Percentiles rank a stretch among this genome's conserved stretches.
These are phyloP conservation scores for Plasmodium falciparum DNA, from an alignment of 169 alveolate species.

Conservation along the genomic window DNA sequence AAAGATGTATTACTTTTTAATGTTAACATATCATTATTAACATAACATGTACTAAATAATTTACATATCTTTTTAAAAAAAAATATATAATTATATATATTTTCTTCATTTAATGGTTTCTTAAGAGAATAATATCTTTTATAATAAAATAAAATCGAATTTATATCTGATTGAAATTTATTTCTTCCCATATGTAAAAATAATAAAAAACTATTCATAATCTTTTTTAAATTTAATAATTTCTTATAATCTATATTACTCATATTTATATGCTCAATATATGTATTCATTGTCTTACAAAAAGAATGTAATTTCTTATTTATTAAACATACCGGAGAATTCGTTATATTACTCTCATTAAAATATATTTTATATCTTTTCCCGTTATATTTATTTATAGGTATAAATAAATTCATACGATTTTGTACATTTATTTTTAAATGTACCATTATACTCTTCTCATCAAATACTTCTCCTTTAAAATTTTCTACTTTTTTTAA, in stretches of 20 bases:
- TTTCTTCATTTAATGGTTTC: conserved; percentile 4
- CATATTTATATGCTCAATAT: background rate
- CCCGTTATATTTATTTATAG: conserved; percentile 54
- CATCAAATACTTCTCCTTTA: conserved; percentile 44
- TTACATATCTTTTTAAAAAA: conserved; percentile 9
- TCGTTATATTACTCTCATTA: conserved; percentile 35
- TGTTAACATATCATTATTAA: conserved; percentile 8
- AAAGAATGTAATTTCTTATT: conserved; percentile 16
- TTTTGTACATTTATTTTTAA: conserved; percentile 26
- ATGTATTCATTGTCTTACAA: conserved; percentile 19
- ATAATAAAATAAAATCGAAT: conserved; percentile 10
- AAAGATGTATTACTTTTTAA: background rate
- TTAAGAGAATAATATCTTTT: background rate
- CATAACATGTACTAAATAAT: background rate
- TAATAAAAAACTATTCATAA: conserved; percentile 24
- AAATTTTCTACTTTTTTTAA: conserved; percentile 25
- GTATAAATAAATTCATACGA: conserved; percentile 23
- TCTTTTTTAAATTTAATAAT: conserved; percentile 8
- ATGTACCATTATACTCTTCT: conserved; percentile 25
- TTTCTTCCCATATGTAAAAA: conserved; percentile 26
- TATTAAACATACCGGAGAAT: background rate
- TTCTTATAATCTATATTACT: background rate
- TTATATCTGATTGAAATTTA: conserved; percentile 21
- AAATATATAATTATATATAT: background rate
- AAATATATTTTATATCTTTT: conserved; percentile 21